These are phyloP conservation scores for Gliomastix tumulicola DNA, from an alignment of 2,329 filamentous ascomycete genomes.

Conservation along the genomic window DNA sequence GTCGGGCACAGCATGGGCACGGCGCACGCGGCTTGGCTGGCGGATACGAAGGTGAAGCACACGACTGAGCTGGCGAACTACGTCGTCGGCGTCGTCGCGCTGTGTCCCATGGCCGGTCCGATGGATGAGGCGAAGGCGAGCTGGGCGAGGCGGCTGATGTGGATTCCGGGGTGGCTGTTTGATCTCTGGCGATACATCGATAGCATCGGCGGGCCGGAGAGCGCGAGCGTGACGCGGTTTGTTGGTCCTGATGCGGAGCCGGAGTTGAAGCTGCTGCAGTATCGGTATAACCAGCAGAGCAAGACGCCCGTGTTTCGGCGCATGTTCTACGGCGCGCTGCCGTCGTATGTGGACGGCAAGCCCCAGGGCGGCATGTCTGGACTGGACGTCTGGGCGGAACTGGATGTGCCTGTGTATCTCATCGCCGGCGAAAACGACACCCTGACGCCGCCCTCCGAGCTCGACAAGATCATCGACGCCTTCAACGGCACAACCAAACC, in stretches of 20 bases:
- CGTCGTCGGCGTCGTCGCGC: slow-evolving; percentile 69
- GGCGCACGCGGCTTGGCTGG: slow-evolving; percentile 66
- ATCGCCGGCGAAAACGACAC: slow-evolving; percentile 72
- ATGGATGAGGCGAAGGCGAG: slow-evolving; percentile 36
- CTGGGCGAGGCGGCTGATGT: slow-evolving; percentile 51
- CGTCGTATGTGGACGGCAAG: slow-evolving; percentile 45
- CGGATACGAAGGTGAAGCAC: slow-evolving; percentile 36
- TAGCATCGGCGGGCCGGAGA: slow-evolving; percentile 68
- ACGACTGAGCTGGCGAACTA: slow-evolving; percentile 48
- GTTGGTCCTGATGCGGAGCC: slow-evolving; percentile 60
- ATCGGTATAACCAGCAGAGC: slow-evolving; percentile 76
- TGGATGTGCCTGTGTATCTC: slow-evolving; percentile 70
- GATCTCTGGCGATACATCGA: slow-evolving; percentile 74
- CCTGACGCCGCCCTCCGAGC: slow-evolving; percentile 65
- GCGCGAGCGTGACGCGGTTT: slow-evolving; percentile 72
- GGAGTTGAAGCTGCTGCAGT: slow-evolving; percentile 60
- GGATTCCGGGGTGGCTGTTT: slow-evolving; percentile 66
- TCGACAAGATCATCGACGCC: slow-evolving; percentile 55
- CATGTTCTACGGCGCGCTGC: slow-evolving; percentile 68
- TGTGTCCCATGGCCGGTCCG: slow-evolving; percentile 70
- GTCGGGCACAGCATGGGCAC: slow-evolving; percentile 90
- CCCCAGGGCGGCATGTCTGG: slow-evolving; percentile 61
- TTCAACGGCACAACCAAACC: slow-evolving; percentile 18
- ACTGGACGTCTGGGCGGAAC: slow-evolving; percentile 61
- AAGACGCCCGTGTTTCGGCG: slow-evolving; percentile 75